These are phyloP conservation scores for Neofusicoccum laricinum DNA, from an alignment of 2,329 filamentous ascomycete species.

Conservation along the genomic window DNA sequence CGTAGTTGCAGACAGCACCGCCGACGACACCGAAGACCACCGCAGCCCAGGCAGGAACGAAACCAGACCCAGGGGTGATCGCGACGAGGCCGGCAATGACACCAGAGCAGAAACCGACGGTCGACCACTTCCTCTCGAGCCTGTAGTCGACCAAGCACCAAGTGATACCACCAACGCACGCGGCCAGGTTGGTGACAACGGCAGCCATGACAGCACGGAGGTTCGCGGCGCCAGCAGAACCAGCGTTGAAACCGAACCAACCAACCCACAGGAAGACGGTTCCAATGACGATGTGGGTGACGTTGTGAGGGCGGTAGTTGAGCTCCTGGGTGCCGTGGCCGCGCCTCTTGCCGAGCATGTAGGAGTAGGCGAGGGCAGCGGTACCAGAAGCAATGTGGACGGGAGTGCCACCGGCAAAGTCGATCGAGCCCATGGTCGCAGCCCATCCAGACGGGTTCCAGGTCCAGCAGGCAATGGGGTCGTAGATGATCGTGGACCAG, in stretches of 20 bases:
- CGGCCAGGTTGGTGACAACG: conserved; percentile 80
- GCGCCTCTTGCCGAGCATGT: conserved; percentile 83
- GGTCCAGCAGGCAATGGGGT: conserved; percentile 92
- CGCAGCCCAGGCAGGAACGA: conserved; percentile 79
- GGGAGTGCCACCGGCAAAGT: conserved; percentile 87
- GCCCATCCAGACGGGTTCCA: conserved; percentile 86
- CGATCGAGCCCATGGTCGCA: conserved; percentile 73
- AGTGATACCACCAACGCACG: conserved; percentile 79
- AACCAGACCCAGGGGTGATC: conserved; percentile 86
- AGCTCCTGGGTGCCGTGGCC: conserved; percentile 84
- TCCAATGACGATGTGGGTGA: conserved; percentile 86
- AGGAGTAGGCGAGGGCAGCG: conserved; percentile 82
- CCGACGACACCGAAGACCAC: conserved; percentile 76
- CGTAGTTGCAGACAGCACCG: conserved; percentile 79
- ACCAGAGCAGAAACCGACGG: conserved; percentile 88
- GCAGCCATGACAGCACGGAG: conserved; percentile 83
- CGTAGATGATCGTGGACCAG: conserved; percentile 87
- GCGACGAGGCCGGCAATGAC: conserved; percentile 83
- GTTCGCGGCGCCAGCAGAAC: conserved; percentile 77
- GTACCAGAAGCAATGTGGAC: conserved; percentile 84
- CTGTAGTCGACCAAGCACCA: conserved; percentile 90
- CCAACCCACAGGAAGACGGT: conserved; percentile 94
- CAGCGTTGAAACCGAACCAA: conserved; percentile 94
- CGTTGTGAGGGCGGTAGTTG: conserved; percentile 90
- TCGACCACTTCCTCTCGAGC: conserved; percentile 87